Evolutionary conservation across 2,329 filamentous ascomycete genomes (phyloP).

Genomic region (Ascocoryne sarcoides): DNA sequence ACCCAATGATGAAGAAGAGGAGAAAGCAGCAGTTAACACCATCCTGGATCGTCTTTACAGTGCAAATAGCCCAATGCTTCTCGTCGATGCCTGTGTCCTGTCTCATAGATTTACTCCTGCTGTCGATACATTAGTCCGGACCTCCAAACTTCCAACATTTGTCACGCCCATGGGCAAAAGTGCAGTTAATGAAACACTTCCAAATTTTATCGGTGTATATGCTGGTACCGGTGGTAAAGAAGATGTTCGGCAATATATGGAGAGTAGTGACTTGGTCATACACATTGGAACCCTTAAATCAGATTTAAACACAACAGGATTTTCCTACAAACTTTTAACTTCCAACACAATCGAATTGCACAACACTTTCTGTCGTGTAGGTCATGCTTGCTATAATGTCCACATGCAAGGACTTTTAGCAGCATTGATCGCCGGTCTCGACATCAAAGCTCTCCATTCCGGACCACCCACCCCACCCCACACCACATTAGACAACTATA

Average conservation of each 20-base stretch:
- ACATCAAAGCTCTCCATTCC: conserved; percentile 26
- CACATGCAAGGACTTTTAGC: conserved; percentile 67
- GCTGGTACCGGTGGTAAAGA: conserved; percentile 63
- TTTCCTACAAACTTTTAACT: conserved; percentile 65
- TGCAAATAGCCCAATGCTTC: conserved; percentile 63
- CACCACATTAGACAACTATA: not conserved
- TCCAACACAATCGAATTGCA: conserved; percentile 72
- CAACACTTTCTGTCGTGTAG: conserved; percentile 59
- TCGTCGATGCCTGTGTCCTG: conserved; percentile 73
- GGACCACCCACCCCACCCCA: conserved; percentile 41
- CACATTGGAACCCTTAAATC: conserved; percentile 52
- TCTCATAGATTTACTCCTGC: not conserved
- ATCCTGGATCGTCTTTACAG: conserved; percentile 61
- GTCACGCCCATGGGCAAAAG: conserved; percentile 82
- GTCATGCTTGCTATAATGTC: conserved; percentile 66
- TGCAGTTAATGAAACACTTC: conserved; percentile 64
- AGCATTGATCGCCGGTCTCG: conserved; percentile 38
- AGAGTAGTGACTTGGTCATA: conserved; percentile 59
- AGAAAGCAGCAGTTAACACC: conserved; percentile 40
- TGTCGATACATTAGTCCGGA: not conserved
- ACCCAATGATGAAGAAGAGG: conserved; percentile 58
- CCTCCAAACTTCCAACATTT: conserved; percentile 55
- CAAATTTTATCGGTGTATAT: conserved; percentile 75
- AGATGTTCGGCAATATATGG: conserved; percentile 51
- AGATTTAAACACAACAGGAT: conserved; percentile 42